A percentile compares a stretch with the other conserved stretches of the same genome.
These are phyloP conservation scores for Cadophora sp. DNA, from an alignment of 2,329 filamentous ascomycete species.

Conservation along the genomic window DNA sequence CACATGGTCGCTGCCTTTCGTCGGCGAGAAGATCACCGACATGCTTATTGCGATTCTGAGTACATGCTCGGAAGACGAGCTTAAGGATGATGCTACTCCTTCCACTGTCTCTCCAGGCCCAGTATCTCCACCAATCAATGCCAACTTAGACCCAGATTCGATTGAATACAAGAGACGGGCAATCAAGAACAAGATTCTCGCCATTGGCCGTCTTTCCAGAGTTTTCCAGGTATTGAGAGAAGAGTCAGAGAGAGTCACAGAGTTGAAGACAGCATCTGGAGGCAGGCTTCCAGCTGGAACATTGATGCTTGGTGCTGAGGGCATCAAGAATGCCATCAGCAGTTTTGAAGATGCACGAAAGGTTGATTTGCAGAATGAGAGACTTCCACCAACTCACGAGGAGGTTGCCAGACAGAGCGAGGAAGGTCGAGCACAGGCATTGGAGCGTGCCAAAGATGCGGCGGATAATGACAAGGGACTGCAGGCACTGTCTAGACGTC, in stretches of 20 bases:
- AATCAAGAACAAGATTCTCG: constrained; percentile 99
- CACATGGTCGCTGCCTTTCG: constrained; percentile 99
- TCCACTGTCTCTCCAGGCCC: constrained; percentile 68
- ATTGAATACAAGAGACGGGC: constrained; percentile 94
- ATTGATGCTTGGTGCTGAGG: constrained; percentile 96
- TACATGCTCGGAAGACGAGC: constrained; percentile 98
- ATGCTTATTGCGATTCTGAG: constrained; percentile 99
- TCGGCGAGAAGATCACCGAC: constrained; percentile 98
- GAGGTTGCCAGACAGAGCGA: constrained; percentile 86
- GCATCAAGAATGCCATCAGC: constrained; percentile 97
- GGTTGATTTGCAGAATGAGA: constrained; percentile 96
- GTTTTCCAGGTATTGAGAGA: constrained; percentile 98
- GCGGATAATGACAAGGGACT: constrained; percentile 92
- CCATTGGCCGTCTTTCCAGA: constrained; percentile 93
- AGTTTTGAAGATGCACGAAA: constrained; percentile 97
- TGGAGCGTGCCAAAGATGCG: constrained; percentile 85
- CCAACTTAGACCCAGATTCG: constrained; percentile 74
- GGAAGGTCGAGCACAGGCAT: constrained; percentile 79
- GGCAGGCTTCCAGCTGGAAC: constrained; percentile 93
- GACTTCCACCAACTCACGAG: constrained; percentile 88
- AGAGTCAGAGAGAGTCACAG: constrained; percentile 94
- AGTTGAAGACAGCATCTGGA: constrained; percentile 95
- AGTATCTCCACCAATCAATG: constrained; percentile 72
- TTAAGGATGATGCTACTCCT: constrained; percentile 85
- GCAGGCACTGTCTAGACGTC: constrained; percentile 84